A percentile compares a stretch with the other conserved stretches of the same genome.
These are phyloP conservation scores for Fraxinus sp. DNA, from an alignment of 305 asterid genomes.

Conservation along the genomic window DNA sequence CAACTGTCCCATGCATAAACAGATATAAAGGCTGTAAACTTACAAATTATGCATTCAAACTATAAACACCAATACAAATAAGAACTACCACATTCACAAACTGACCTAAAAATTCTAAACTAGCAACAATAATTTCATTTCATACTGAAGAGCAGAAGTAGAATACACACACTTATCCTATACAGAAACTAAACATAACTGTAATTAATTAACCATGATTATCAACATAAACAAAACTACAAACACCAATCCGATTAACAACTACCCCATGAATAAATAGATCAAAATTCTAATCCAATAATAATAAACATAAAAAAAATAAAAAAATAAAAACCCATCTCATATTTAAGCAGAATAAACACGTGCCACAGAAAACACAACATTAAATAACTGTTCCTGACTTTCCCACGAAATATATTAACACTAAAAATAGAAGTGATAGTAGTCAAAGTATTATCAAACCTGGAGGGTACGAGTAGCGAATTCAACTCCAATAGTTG, in stretches of 20 bases:
- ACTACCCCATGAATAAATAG: constrained; percentile 18
- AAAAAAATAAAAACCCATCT: neutral
- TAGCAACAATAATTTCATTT: neutral
- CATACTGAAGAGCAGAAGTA: neutral
- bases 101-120: neutral
- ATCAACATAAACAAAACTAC: constrained; percentile 8
- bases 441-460: neutral
- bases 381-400: too few species aligned
- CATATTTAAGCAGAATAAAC: neutral
- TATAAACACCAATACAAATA: neutral
- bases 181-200: neutral
- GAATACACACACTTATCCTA: constrained; percentile 4
- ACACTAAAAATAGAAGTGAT: constrained; percentile 12
- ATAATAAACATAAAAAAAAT: neutral
- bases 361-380: neutral
- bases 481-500: constrained; percentile 55
- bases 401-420: too few species aligned
- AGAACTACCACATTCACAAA: neutral
- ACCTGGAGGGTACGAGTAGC: constrained; percentile 58
- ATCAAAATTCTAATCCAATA: constrained; percentile 16
- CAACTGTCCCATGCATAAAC: neutral
- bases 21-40: neutral
- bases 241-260: constrained; percentile 9
- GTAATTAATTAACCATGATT: neutral
- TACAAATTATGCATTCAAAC: neutral